These are phyloP conservation scores for Limtongia smithiae DNA, from an alignment of 805 yeast genomes.

Conservation along the genomic window DNA sequence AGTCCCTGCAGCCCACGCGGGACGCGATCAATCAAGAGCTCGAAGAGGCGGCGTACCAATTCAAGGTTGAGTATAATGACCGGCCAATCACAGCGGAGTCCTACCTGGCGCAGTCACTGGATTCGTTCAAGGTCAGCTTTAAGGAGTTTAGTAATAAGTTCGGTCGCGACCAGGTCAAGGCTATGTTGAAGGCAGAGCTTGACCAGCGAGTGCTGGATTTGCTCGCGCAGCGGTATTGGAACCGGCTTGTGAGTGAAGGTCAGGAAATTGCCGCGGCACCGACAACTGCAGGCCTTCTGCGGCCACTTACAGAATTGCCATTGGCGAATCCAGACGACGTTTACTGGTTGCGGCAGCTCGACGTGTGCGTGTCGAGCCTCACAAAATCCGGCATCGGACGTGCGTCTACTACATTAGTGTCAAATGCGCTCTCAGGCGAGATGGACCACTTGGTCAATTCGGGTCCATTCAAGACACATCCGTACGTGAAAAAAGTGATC, in stretches of 20 bases:
- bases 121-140: conserved; percentile 75
- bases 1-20: conserved; percentile 82
- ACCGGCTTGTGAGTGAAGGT: conserved; percentile 46
- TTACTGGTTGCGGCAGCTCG: conserved; percentile 85
- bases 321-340: conserved; percentile 61
- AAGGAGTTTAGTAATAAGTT: conserved; percentile 82
- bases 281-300: no score
- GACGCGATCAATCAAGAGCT: conserved; percentile 80
- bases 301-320: conserved; percentile 54
- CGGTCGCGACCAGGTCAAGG: conserved; percentile 75
- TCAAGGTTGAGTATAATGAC: conserved; percentile 95
- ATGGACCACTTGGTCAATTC: conserved; percentile 66
- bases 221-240: conserved; percentile 91
- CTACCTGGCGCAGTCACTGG: conserved; percentile 87
- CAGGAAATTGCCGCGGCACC: conserved; percentile 6
- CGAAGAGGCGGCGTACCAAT: conserved; percentile 88
- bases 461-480: conserved; percentile 79
- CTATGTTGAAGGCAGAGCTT: conserved; percentile 72
- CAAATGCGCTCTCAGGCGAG: conserved; percentile 75
- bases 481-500: conserved; percentile 77
- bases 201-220: conserved; percentile 88
- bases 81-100: conserved; percentile 90
- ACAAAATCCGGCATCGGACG: conserved; percentile 95
- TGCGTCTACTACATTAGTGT: conserved; percentile 74
- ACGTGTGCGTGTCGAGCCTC: conserved; percentile 72